A percentile compares a stretch with the other conserved stretches of the same genome.
phyloP scores from a whole-genome alignment of 345 rosid species.

The Eucalyptus caleyi region DNA sequence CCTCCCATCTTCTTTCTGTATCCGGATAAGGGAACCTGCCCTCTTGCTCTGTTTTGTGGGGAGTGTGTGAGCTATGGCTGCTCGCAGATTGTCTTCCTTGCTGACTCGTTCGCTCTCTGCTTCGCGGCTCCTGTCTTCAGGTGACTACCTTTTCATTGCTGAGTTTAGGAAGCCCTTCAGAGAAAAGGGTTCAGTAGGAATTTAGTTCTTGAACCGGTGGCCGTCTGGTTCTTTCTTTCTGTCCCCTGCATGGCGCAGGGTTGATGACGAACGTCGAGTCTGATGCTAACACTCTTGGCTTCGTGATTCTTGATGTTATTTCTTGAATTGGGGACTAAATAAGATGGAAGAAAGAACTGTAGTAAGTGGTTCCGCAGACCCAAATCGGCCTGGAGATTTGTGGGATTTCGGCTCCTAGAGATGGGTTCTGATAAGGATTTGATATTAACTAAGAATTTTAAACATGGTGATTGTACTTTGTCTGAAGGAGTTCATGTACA shows the following conservation, averaged over 20 bases:
- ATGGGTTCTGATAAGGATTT: not conserved
- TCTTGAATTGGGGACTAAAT: not conserved
- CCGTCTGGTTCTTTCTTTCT: not conserved
- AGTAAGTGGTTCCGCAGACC: not conserved
- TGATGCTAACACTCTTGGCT: not conserved
- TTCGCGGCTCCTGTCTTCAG: slow-evolving; percentile 4
- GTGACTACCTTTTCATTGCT: not conserved
- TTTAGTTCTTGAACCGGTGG: not conserved
- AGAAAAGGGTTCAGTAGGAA: not conserved
- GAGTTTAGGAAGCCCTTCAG: not conserved
- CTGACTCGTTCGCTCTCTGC: slow-evolving; percentile 15
- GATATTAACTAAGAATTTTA: not conserved
- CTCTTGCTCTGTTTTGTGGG: not conserved
- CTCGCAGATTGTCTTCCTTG: slow-evolving; percentile 22
- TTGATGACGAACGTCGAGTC: not conserved
- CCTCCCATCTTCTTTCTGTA: not conserved
- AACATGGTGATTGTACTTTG: not conserved
- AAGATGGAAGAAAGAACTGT: not conserved
- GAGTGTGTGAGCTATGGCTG: slow-evolving; percentile 27
- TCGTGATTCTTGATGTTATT: not conserved
- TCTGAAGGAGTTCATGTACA: not conserved
- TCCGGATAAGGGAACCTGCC: not conserved
- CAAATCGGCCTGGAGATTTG: not conserved
- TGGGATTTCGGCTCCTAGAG: not conserved
- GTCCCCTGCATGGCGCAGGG: not conserved